Evolutionary conservation across 2,329 filamentous ascomycete genomes (phyloP), one percentile per base, ranked within the genome.

Genomic region (Cadophora sp.): DNA sequence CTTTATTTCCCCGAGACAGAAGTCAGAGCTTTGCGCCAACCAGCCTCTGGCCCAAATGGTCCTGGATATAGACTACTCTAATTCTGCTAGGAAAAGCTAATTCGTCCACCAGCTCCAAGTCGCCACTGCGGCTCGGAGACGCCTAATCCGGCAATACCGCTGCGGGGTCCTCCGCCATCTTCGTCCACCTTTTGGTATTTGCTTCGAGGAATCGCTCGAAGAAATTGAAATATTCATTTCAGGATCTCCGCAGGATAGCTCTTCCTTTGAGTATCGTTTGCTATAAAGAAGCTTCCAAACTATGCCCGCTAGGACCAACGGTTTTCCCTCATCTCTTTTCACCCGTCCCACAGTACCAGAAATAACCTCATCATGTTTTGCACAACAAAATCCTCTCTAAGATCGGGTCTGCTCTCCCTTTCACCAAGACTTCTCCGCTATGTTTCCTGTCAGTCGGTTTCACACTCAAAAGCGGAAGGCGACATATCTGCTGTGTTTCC

Each of bases 401-500:
- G 27, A 24, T 60, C 58, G 18, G 58, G 24, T 14, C 24, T 39
- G 16, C 33, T 41, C n/a, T 63, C 55, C 13, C 81, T 5, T 80
- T 78, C 62, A 81, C 80, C 59, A 81, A 59, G 20, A 74, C 79
- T 18, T 80, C 77, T 69, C 80, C 78, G 55, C 83, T 53, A 62
- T 74, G 76, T 73, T 83, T 77, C 55, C 5, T 64, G 24, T n/a
- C 60, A 61, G 24, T 50, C 56, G 11, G 22, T 20, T 47, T 33
- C 59, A 27, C 36, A 47, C 14, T 16, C 66, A 53, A 82, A 84
- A 59, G 53, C 50, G 47, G 85, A 87, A 70, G 88, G 88, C 3
- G 83, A 89, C 70, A 90, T 90, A 41, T 87, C 87, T 0, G 86
- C 87, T 61, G 79, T 86, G 0, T 90, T 90, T 66, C 83, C 83